Base-by-base conservation (phyloP, 169 alveolate genomes). In the Theileria equi region DNA sequence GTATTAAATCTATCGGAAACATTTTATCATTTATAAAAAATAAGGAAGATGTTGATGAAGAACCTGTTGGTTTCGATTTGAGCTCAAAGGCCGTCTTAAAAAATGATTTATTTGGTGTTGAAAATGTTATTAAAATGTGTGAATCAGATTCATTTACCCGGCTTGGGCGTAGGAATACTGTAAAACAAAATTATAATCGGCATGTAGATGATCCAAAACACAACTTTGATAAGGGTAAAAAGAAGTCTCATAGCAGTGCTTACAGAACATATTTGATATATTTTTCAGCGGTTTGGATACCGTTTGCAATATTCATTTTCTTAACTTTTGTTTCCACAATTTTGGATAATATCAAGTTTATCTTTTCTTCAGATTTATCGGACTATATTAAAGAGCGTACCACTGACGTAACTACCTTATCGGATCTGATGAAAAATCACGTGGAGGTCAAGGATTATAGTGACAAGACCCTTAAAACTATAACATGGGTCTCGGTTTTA, bases 261-360 rank as follows among this genome's bases (percentile, higher is more conserved):
- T 45, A 25, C 26, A 53, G 5, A 13, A 35, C 63, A 8, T 53
- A 53, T 35, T 13, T 8, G 1, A 53, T 53, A 28, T 53, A 53
- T 35, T 53, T 53, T 53, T 53, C 63, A 31, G 38, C 63, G 57
- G 63, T 35, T 21, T 35, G 63, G 13, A 29, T 31, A 5, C 31
- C 31, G 45, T 53, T 53, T 53, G 63, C 31, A 31, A 21, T 53
- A 5, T 53, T 53, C 49, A 8, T 53, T 7, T 6, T 35, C 5
- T 35, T 53, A 29, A 53, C 49, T 13, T 10, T 53, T 53, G 49
- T 23, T 53, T 53, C 66, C 10, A 2, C 67, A 35, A 43, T 0
- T 13, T 13, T 38, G 49, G 57, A 11, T 17, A 16, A 43, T 5
- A 16, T 6, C 53, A 23, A 57, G 53, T 57, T 57, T 34, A 31